These are phyloP conservation scores for Ceratobasidium theobromae DNA, from an alignment of 1,284 basidiomycete genomes.

Conservation along the genomic window DNA sequence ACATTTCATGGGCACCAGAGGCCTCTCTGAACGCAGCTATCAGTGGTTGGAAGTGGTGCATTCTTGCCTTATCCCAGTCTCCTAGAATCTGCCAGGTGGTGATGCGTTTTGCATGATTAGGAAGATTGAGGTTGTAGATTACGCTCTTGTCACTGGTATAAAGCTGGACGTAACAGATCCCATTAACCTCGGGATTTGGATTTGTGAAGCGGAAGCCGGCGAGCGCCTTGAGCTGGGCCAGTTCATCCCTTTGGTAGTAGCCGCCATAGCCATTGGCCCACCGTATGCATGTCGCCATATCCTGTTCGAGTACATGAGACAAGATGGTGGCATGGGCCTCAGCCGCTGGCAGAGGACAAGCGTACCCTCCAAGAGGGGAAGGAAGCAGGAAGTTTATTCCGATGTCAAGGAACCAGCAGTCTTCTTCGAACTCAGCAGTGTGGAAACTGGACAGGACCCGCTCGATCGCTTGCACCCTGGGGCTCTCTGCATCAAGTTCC, in stretches of 20 bases:
- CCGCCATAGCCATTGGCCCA: not conserved
- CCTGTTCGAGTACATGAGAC: not conserved
- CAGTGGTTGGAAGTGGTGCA: not conserved
- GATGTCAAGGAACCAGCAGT: slow-evolving; percentile 6
- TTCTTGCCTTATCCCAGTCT: not conserved
- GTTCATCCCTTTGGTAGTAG: slow-evolving; percentile 10
- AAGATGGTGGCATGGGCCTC: not conserved
- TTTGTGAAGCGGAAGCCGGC: slow-evolving; percentile 1
- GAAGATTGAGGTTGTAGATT: slow-evolving; percentile 1
- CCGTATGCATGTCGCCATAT: not conserved
- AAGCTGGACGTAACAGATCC: not conserved
- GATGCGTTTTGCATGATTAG: not conserved
- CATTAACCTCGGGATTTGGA: not conserved
- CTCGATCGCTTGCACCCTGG: slow-evolving; percentile 1
- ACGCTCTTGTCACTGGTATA: slow-evolving; percentile 14
- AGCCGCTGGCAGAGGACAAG: not conserved
- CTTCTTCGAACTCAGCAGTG: not conserved
- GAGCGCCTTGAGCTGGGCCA: slow-evolving; percentile 2
- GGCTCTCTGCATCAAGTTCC: not conserved
- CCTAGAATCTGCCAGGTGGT: not conserved
- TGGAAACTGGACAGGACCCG: not conserved
- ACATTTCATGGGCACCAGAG: not conserved
- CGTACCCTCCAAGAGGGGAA: no score
- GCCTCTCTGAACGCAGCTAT: not conserved
- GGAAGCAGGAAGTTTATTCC: not conserved